Conservation (phyloP, 352 stramenopile genomes). For the Pythium brassicae region DNA sequence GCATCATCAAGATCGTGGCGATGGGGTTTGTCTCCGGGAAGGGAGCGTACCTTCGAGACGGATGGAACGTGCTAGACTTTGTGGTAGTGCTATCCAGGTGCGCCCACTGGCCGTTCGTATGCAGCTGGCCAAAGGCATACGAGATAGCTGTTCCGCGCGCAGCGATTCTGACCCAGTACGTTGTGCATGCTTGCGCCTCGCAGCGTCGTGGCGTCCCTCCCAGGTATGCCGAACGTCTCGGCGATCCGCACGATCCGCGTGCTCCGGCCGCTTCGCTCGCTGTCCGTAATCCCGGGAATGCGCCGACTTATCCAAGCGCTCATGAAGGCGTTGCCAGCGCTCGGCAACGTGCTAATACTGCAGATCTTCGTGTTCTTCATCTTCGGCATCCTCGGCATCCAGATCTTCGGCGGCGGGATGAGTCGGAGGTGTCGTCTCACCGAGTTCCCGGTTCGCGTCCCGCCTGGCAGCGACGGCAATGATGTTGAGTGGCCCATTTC, state of each 20-base stretch:
- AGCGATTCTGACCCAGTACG: background rate
- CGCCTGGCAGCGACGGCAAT: slow-evolving; percentile 7
- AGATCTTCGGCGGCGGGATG: slow-evolving; percentile 84
- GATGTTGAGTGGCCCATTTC: slow-evolving; percentile 44
- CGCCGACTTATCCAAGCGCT: slow-evolving; percentile 75
- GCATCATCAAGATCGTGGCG: slow-evolving; percentile 88
- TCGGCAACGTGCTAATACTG: slow-evolving; percentile 87
- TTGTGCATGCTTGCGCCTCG: background rate
- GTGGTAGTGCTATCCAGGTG: slow-evolving; percentile 87
- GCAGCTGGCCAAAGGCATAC: no score
- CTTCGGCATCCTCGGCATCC: slow-evolving; percentile 88
- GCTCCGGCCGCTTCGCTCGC: slow-evolving; percentile 82
- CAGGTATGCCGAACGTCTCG: slow-evolving; percentile 74
- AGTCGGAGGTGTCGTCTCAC: slow-evolving; percentile 81
- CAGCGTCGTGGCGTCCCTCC: slow-evolving; percentile 50
- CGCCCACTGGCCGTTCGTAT: no score
- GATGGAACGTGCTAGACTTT: slow-evolving; percentile 93
- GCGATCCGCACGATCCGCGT: slow-evolving; percentile 86
- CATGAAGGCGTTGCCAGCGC: slow-evolving; percentile 77
- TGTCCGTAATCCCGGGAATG: slow-evolving; percentile 85
- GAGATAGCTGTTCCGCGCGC: no score
- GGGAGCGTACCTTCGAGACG: slow-evolving; percentile 77
- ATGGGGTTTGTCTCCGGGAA: slow-evolving; percentile 64
- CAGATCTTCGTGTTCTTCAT: slow-evolving; percentile 91
- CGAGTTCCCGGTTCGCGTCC: slow-evolving; percentile 54